phyloP scores from a whole-genome alignment of 495 filamentous ascomycete species.

The Penicillium coffeae region DNA sequence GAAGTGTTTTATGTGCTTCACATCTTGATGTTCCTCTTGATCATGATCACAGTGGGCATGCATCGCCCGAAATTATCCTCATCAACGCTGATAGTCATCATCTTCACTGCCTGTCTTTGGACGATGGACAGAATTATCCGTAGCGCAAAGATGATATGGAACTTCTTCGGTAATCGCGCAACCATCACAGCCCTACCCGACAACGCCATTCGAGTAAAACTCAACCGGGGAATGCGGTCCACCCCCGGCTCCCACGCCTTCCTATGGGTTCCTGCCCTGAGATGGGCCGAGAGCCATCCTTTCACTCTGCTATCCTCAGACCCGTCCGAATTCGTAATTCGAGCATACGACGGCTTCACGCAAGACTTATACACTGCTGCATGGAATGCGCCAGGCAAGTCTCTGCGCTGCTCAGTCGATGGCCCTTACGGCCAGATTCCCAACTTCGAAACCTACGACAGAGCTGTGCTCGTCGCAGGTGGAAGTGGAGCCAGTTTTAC shows the following conservation, averaged over 20 bases:
- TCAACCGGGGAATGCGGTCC: constrained; percentile 40
- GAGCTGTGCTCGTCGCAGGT: constrained; percentile 55
- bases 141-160: constrained; percentile 40
- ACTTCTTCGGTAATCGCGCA: constrained; percentile 50
- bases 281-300: constrained; percentile 55
- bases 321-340: constrained; percentile 51
- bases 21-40: constrained; percentile 46
- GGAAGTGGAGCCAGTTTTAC: constrained; percentile 58
- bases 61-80: constrained; percentile 47
- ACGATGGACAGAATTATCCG: constrained; percentile 51
- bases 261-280: constrained; percentile 55
- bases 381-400: constrained; percentile 37
- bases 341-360: constrained; percentile 55
- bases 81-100: constrained; percentile 39
- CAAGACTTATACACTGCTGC: constrained; percentile 50
- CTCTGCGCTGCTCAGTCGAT: constrained; percentile 49
- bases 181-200: constrained; percentile 52
- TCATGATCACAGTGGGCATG: constrained; percentile 48
- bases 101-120: constrained; percentile 49
- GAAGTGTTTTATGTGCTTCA: constrained; percentile 54
- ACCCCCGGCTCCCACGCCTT: constrained; percentile 57
- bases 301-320: constrained; percentile 53
- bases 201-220: constrained; percentile 51
- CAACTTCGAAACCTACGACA: constrained; percentile 53
- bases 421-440: constrained; percentile 57